Conservation (phyloP, 495 filamentous ascomycete species). For the Lophium mytilinum region DNA sequence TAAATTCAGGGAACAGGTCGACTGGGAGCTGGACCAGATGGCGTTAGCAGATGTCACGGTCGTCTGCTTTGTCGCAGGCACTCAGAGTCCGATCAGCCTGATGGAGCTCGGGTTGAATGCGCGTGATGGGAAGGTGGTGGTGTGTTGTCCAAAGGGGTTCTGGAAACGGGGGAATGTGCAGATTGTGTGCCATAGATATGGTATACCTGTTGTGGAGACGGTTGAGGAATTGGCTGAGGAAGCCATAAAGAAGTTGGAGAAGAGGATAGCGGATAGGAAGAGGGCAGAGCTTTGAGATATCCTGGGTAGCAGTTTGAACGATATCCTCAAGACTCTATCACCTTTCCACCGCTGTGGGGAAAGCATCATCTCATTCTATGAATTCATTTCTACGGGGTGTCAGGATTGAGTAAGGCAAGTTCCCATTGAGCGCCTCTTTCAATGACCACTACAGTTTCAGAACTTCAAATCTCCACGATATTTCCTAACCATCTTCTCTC, state of each 20-base stretch:
- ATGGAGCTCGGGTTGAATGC: conserved; percentile 47
- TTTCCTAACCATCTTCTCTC: too few relatives aligned
- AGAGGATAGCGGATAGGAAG: background rate
- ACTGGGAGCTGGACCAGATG: conserved; percentile 53
- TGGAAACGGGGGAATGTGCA: conserved; percentile 51
- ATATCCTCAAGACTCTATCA: too few relatives aligned
- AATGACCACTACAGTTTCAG: too few relatives aligned
- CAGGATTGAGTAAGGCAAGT: too few relatives aligned
- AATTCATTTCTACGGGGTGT: too few relatives aligned
- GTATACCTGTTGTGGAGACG: conserved; percentile 32
- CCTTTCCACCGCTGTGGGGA: too few relatives aligned
- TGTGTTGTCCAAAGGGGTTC: conserved; percentile 45
- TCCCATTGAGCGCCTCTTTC: too few relatives aligned
- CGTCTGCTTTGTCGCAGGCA: conserved; percentile 43
- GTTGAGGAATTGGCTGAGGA: conserved; percentile 27
- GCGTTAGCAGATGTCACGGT: conserved; percentile 46
- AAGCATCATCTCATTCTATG: too few relatives aligned
- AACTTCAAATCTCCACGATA: too few relatives aligned
- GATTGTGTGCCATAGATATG: conserved; percentile 43
- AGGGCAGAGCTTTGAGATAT: too few relatives aligned
- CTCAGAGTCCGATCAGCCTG: conserved; percentile 41
- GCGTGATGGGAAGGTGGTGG: conserved; percentile 39
- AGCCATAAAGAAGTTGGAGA: background rate
- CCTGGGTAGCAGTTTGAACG: too few relatives aligned
- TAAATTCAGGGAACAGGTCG: conserved; percentile 46